phyloP scores from a whole-genome alignment of 108 stramenopile species.

The Mediolabrus comicus region DNA sequence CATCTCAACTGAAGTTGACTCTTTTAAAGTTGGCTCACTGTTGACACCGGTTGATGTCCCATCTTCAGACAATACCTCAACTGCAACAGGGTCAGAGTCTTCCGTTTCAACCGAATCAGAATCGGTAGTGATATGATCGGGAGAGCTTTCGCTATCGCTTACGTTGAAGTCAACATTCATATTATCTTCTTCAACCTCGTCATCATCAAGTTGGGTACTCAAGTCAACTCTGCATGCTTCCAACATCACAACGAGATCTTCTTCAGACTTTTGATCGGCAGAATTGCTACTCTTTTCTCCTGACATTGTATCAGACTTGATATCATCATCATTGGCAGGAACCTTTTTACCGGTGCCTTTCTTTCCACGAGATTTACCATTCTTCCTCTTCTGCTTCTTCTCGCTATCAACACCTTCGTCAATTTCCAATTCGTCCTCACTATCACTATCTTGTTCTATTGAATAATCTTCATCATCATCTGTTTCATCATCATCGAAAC shows the following conservation, averaged over 20 bases:
- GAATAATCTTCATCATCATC: constrained; percentile 45
- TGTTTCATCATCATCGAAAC: constrained; percentile 2
- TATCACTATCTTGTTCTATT: constrained; percentile 21
- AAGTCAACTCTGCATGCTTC: constrained; percentile 2
- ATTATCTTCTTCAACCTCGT: background rate
- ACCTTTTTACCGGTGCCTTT: background rate
- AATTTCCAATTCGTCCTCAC: constrained; percentile 42
- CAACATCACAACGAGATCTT: background rate
- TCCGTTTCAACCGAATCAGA: constrained; percentile 9
- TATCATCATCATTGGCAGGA: background rate
- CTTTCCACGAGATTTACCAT: background rate
- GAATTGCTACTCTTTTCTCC: background rate
- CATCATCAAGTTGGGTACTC: background rate
- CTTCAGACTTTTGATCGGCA: background rate
- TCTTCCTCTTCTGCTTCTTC: background rate
- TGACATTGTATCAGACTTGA: background rate
- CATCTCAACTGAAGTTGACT: no score
- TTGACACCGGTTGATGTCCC: background rate
- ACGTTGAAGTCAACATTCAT: background rate
- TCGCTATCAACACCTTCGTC: constrained; percentile 33
- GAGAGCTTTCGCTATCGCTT: background rate
- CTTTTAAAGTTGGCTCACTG: no score
- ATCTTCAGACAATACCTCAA: constrained; percentile 1
- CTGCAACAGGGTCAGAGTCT: constrained; percentile 4
- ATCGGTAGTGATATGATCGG: background rate